Base-by-base conservation (phyloP, 2,329 filamentous ascomycete species). In the Cladosporium sp. region DNA sequence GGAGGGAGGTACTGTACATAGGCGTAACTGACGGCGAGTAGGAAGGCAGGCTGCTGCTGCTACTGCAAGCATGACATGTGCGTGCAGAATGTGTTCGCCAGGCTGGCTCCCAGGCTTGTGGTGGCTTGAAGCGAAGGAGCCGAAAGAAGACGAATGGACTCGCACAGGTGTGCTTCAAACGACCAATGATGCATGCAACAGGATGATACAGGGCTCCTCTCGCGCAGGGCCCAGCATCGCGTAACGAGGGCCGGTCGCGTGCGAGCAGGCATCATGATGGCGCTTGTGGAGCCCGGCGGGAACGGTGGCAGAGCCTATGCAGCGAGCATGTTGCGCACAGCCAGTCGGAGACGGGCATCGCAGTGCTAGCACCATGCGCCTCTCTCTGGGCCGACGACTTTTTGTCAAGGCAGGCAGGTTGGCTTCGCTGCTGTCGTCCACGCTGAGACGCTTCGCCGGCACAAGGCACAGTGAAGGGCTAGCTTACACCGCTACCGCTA, bases 41-140 rank as follows among this genome's bases (percentile, higher is more conserved):
- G 52, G 52, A 30, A 30, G 52, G 28, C 10, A 54, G 28, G n/a
- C 8, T 15, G 49, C 26, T 32, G 15, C 51, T 28, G 12, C 26
- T 32, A n/a, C 51, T 54, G 51, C 51, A 34, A 34, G n/a, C 54
- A 58, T 58, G 59, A 61, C 59, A 61, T 61, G 44, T 61, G 59
- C 28, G 26, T 61, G 59, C 59, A 61, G 59, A 60, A 41, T 14
- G 14, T n/a, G 15, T 41, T 41, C 38, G 38, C 38, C 15, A 18
- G 38, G 38, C 38, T 41, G 11, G 34, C 34, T 41, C 36, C 1
- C 36, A n/a, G 14, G 36, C 36, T 41, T 44, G 41, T 5, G 15
- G 54, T 36, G 28, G 24, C 57, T 24, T 41, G 57, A 44, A 24
- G 59, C 59, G 59, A 61, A 61, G 59, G 59, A 61, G 44, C 44